Evolutionary conservation across 73 alveolate genomes (phyloP), one percentile per base, ranked within the genome.

Genomic region (Paraurostyla sp.): DNA sequence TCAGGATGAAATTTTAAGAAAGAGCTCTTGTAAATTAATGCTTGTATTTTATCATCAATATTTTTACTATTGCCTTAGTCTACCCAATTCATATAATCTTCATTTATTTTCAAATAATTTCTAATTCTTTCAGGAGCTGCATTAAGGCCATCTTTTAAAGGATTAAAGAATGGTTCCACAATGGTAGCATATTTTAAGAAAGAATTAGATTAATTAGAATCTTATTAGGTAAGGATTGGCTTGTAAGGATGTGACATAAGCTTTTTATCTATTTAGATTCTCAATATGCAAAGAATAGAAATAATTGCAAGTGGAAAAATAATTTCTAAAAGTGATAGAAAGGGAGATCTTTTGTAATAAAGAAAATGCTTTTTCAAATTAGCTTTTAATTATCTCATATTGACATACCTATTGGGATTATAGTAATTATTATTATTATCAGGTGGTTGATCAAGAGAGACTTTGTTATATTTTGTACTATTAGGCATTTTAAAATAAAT

Each of bases 1-100:
- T 73, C 87, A 1, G 87, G 87, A 29, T 73, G 87, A 33, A 73
- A 73, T 33, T 73, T 73, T 43, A 73, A 73, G n/a, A 73, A 4
- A 45, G 42, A 32, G 46, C 73, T 48, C 23, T 71, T 71, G 7
- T 2, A 27, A 3, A 73, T 15, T 46, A 46, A 46, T 46, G 58
- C 58, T 46, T 20, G 13, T 13, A 13, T 15, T 46, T 20, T 46
- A 13, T 46, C 58, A 46, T 15, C 22, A 15, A 46, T n/a, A 46
- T 46, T 20, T 46, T 46, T 46, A 20, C 13, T 6, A 16, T 68
- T 32, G 46, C 46, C 71, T 73, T 45, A 73, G 30, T 73, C 68
- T 13, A 73, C 0, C 7, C 4, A 45, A 13, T 73, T 27, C 11
- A n/a, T 25, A 36, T 43, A 45, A n/a, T 73, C 71, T 45, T 73